These are phyloP conservation scores for Castanea sativa DNA, from an alignment of 306 rosid genomes.

Conservation along the genomic window DNA sequence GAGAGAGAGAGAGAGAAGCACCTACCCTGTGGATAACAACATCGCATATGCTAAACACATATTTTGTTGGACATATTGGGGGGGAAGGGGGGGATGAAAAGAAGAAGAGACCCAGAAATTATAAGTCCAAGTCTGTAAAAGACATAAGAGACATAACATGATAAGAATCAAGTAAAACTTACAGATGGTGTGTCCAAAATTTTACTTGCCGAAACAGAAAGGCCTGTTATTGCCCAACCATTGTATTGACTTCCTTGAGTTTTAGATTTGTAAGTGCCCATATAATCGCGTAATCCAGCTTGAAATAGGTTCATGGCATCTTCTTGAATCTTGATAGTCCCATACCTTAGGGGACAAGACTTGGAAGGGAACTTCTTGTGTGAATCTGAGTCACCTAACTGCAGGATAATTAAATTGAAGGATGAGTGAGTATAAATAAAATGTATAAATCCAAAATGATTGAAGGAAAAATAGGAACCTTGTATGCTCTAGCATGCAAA, in stretches of 20 bases:
- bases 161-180: conserved; percentile 40
- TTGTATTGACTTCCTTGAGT: conserved; percentile 44
- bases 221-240: conserved; percentile 77
- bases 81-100: too few species aligned
- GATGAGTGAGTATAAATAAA: not conserved
- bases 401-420: conserved; percentile 34
- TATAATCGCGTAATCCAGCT: conserved; percentile 75
- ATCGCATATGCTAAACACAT: not conserved
- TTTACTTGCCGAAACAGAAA: conserved; percentile 87
- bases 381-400: conserved; percentile 67
- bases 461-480: conserved; percentile 33
- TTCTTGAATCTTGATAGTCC: conserved; percentile 85
- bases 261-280: conserved; percentile 44
- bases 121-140: conserved; percentile 15
- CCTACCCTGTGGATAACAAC: not conserved
- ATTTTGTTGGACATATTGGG: not conserved
- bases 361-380: conserved; percentile 83
- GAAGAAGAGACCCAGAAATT: conserved; percentile 9
- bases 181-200: conserved; percentile 82
- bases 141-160: conserved; percentile 13
- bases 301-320: conserved; percentile 85
- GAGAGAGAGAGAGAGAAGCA: too few species aligned
- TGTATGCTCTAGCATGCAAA: conserved; percentile 76
- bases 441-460: not conserved
- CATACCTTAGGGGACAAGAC: conserved; percentile 88